These are phyloP conservation scores for Gonium pectorale DNA, from an alignment of 139 green algal genomes.

Conservation along the genomic window DNA sequence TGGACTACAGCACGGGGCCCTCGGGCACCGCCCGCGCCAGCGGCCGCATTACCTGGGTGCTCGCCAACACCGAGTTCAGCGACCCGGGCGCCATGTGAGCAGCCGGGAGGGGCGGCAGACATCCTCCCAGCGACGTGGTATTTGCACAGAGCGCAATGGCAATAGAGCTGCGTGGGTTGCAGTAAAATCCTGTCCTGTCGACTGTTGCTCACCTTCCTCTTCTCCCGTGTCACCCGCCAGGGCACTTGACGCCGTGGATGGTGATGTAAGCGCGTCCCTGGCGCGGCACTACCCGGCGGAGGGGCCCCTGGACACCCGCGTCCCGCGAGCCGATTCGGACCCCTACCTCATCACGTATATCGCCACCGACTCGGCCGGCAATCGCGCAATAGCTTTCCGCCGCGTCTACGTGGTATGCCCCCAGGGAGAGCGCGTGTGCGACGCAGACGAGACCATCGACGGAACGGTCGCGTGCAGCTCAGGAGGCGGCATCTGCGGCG, in stretches of 20 bases:
- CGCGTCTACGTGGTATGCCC: constrained; percentile 37
- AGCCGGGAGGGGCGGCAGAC: too few species aligned
- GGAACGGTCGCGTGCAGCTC: background rate
- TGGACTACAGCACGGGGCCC: background rate
- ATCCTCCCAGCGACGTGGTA: too few species aligned
- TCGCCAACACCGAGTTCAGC: background rate
- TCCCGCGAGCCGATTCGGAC: background rate
- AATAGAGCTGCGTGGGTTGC: too few species aligned
- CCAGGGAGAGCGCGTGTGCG: background rate
- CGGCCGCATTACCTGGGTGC: constrained; percentile 20
- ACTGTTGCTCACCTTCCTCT: too few species aligned
- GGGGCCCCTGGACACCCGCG: background rate
- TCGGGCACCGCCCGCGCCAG: background rate
- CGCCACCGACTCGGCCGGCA: constrained; percentile 11
- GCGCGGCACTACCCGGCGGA: background rate
- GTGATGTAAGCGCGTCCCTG: constrained; percentile 2
- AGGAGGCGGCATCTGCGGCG: constrained; percentile 24
- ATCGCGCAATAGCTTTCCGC: constrained; percentile 33
- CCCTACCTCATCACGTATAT: constrained; percentile 42
- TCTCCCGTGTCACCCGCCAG: background rate
- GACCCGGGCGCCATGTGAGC: constrained; percentile 35
- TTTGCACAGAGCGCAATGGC: too few species aligned
- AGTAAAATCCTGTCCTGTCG: too few species aligned
- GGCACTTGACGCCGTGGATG: constrained; percentile 26
- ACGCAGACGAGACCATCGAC: background rate